Conservation (phyloP, 768 basidiomycete genomes). For the Phlegmacium glaucopus region DNA sequence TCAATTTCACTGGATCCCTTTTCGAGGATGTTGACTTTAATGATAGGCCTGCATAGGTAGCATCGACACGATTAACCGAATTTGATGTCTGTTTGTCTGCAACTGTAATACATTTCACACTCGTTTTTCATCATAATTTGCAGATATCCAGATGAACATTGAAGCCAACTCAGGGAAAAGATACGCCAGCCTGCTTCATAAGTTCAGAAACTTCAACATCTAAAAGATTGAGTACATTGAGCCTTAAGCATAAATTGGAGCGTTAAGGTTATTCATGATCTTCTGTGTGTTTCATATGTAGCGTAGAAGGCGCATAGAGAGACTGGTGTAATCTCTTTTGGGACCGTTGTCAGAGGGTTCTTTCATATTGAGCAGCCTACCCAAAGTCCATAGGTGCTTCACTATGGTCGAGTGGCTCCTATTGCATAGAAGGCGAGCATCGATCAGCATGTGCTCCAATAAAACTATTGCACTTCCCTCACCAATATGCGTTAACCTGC, state of each 20-base stretch:
- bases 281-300: slow-evolving; percentile 61
- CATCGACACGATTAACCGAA: neutral
- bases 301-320: neutral
- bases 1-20: neutral
- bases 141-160: too few relatives aligned
- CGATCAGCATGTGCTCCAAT: neutral
- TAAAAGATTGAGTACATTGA: slow-evolving; percentile 14
- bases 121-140: too few relatives aligned
- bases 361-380: neutral
- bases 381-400: neutral
- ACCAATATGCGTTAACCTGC: neutral
- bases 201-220: slow-evolving; percentile 50
- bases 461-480: neutral
- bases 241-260: slow-evolving; percentile 1
- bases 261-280: slow-evolving; percentile 25
- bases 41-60: neutral
- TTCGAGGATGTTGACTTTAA: neutral
- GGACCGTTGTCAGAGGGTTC: neutral
- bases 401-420: neutral
- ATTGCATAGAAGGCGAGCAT: neutral
- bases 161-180: slow-evolving; percentile 1
- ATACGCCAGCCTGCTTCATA: slow-evolving; percentile 41
- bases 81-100: too few relatives aligned
- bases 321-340: neutral
- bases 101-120: neutral